Conservation (phyloP, 2,329 filamentous ascomycete genomes). For the Alternaria sp. region DNA sequence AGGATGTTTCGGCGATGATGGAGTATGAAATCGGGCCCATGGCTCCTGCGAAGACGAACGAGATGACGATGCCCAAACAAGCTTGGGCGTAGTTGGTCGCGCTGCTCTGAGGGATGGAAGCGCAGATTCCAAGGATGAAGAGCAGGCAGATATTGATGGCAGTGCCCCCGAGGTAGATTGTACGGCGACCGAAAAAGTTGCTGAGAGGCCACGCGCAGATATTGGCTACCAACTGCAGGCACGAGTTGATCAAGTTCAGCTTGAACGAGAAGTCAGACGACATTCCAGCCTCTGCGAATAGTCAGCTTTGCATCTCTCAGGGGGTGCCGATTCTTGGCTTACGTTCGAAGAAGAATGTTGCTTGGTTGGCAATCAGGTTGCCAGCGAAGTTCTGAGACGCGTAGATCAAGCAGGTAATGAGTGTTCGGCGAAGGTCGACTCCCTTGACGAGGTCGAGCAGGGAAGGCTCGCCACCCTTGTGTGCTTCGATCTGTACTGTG, state of each 20-base stretch:
- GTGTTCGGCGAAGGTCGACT: constrained; percentile 60
- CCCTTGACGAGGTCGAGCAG: constrained; percentile 62
- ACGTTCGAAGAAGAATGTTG: constrained; percentile 66
- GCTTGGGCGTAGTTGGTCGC: constrained; percentile 63
- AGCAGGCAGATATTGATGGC: constrained; percentile 61
- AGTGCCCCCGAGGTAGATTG: constrained; percentile 68
- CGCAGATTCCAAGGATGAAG: constrained; percentile 65
- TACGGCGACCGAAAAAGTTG: constrained; percentile 66
- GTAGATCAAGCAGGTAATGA: constrained; percentile 64
- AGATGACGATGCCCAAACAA: constrained; percentile 67
- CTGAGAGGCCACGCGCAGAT: constrained; percentile 71
- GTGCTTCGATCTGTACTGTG: constrained; percentile 60
- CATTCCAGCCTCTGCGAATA: constrained; percentile 64
- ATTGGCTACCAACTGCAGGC: constrained; percentile 66
- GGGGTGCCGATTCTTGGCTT: constrained; percentile 28
- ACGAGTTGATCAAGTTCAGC: constrained; percentile 69
- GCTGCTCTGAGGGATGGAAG: constrained; percentile 52
- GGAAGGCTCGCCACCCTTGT: constrained; percentile 54
- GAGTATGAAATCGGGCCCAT: constrained; percentile 70
- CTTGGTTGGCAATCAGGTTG: constrained; percentile 68
- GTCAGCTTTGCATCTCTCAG: constrained; percentile 29
- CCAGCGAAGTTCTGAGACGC: constrained; percentile 65
- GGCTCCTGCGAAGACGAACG: constrained; percentile 67
- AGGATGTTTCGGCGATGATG: constrained; percentile 70
- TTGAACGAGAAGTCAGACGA: constrained; percentile 62